Percentiles rank a stretch among this genome's conserved stretches.
Evolutionary conservation across 164 flowering plant species (phyloP).

Genomic region (Macadamia integrifolia): DNA sequence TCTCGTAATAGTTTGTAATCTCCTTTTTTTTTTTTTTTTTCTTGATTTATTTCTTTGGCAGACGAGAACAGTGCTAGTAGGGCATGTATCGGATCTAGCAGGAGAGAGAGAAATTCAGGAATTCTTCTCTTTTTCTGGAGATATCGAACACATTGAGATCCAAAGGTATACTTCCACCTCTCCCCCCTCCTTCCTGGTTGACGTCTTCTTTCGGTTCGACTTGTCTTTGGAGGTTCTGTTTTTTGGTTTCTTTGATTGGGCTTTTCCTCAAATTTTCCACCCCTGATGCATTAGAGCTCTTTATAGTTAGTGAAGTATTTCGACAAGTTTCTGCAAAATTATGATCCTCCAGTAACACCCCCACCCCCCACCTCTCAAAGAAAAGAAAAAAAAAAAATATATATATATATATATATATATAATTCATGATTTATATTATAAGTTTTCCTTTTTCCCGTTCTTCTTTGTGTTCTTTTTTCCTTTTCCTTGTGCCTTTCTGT

Average conservation of each 20-base stretch:
- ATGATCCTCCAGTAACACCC: background rate
- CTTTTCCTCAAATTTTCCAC: background rate
- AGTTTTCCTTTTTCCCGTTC: no score
- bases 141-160: slow-evolving; percentile 80
- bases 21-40: slow-evolving; percentile 1
- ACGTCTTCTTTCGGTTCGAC: background rate
- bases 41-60: slow-evolving; percentile 10
- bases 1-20: background rate
- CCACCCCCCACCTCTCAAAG: no score
- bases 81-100: slow-evolving; percentile 84
- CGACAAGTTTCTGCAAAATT: background rate
- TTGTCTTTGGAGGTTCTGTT: background rate
- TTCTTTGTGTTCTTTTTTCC: background rate
- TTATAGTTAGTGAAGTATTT: background rate
- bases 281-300: background rate
- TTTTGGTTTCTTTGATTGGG: background rate
- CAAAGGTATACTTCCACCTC: slow-evolving; percentile 29
- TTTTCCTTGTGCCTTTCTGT: background rate
- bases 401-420: no score
- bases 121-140: slow-evolving; percentile 96
- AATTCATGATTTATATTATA: no score
- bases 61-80: slow-evolving; percentile 83
- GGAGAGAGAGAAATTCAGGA: slow-evolving; percentile 82
- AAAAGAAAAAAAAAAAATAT: no score
- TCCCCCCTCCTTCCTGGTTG: background rate